Base-by-base conservation (phyloP, 306 rosid species). In the Gastrolobium bilobum region DNA sequence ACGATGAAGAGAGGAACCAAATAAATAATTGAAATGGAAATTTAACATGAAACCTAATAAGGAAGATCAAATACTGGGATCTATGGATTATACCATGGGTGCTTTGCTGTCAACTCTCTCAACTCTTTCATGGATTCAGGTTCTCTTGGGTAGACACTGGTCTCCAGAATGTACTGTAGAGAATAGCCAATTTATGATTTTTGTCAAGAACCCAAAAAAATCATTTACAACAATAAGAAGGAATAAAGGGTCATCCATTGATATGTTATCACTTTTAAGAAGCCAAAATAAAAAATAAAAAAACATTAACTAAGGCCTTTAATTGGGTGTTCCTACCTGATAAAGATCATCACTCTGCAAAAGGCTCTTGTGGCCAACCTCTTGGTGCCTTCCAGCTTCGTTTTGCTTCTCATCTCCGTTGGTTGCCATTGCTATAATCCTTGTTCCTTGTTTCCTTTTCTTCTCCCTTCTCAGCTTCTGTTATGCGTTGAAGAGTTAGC, bases 341-440 rank as follows among this genome's bases (percentile, higher is more conserved):
- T 90, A 94, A 30, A 94, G 96, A 81, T 91, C 98, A 87, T 94
- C 98, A 74, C 97, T 94, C 56, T 92, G 98, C 40, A 94, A 85
- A 76, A 94, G 97, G 76, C 98, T 94, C 87, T 94, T 94, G 92
- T 94, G 98, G 82, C 98, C 98, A 70, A 94, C 98, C 79, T 92
- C 98, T 65, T 92, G 97, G 87, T 94, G 98, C 85, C 94, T 88
- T 40, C 86, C 88, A 66, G 87, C 78, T 81, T 93, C 87, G 37
- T 56, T 84, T 70, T 89, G 87, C 30, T 84, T 77, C 15, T 84
- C 90, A 9, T 89, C 94, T 14, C 75, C 91, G 37, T 75, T 89
- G 82, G 29, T 79, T 8, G 97, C 98, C 98, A 94, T 94, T 84
- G 44, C 30, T 71, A 59, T 42, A 6, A 53, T 37, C 20, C 2